Conservation (phyloP, 345 rosid genomes). For the Hirschfeldia incana region DNA sequence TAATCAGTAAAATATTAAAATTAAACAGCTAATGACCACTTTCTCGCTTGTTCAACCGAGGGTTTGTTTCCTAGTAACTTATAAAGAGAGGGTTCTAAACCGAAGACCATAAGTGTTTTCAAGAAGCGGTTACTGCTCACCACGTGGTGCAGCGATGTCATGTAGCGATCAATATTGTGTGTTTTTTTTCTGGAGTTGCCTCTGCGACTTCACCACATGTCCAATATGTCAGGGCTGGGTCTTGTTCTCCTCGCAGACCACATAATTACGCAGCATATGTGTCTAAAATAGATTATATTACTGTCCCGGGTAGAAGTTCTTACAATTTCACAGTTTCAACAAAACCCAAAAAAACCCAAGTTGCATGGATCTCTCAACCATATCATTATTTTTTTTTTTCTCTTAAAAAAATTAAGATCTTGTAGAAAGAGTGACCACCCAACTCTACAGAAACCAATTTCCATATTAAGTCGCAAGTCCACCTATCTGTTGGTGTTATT, state of each 20-base stretch:
- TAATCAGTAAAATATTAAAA: no score
- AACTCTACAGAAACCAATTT: constrained; percentile 1
- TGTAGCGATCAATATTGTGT: constrained; percentile 18
- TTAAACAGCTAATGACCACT: no score
- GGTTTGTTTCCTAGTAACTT: not conserved
- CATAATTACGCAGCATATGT: not conserved
- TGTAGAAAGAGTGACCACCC: not conserved
- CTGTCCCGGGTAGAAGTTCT: not conserved
- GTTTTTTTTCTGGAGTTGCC: not conserved
- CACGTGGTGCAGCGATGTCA: constrained; percentile 32
- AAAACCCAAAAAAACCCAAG: not conserved
- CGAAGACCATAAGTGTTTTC: constrained; percentile 16
- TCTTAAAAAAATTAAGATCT: not conserved
- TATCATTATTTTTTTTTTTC: no score
- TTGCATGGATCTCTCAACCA: not conserved
- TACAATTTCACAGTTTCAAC: not conserved
- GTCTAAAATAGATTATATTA: not conserved
- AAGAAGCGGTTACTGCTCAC: constrained; percentile 23
- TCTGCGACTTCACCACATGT: constrained; percentile 24
- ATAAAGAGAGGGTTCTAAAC: not conserved
- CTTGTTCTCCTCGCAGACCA: constrained; percentile 18
- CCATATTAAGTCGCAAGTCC: constrained; percentile 55
- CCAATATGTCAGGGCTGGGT: not conserved
- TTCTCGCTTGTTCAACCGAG: no score
- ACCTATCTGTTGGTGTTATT: constrained; percentile 72